Conservation (phyloP, 2,329 filamentous ascomycete genomes). For the Nigrograna mackinnonii region DNA sequence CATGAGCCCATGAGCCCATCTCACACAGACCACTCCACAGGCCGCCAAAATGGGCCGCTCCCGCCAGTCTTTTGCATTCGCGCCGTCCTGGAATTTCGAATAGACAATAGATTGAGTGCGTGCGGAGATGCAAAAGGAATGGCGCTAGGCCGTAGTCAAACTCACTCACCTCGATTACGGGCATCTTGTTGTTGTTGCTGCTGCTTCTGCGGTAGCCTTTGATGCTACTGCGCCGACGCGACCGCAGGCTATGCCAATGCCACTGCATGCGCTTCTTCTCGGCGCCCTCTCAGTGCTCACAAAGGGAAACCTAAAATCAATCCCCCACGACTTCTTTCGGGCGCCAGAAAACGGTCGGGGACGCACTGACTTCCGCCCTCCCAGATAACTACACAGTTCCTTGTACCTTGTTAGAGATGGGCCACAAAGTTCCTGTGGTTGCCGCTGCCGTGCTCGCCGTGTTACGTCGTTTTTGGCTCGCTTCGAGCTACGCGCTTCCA, state of each 20-base stretch:
- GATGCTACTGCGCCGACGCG: not conserved
- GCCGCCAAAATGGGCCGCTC: not conserved
- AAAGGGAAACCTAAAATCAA: too few relatives aligned
- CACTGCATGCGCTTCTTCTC: constrained; percentile 16
- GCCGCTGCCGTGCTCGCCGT: too few relatives aligned
- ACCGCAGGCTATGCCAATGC: constrained; percentile 14
- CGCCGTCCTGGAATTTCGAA: not conserved
- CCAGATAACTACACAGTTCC: too few relatives aligned
- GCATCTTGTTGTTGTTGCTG: constrained; percentile 25
- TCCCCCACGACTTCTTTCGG: too few relatives aligned
- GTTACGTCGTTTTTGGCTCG: too few relatives aligned
- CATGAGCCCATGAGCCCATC: too few relatives aligned
- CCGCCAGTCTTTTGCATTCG: not conserved
- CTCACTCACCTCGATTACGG: constrained; percentile 38
- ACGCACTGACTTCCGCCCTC: too few relatives aligned
- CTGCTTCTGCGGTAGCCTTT: constrained; percentile 2
- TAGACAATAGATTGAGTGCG: not conserved
- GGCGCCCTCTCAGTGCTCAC: not conserved
- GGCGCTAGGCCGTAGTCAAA: not conserved
- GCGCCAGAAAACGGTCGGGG: too few relatives aligned
- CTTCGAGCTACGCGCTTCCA: not conserved
- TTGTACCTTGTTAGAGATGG: too few relatives aligned
- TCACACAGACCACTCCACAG: too few relatives aligned
- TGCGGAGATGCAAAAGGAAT: not conserved
- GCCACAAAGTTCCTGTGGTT: too few relatives aligned